These are phyloP conservation scores for Penicillium italicum DNA, from an alignment of 2,329 filamentous ascomycete genomes.

Conservation along the genomic window DNA sequence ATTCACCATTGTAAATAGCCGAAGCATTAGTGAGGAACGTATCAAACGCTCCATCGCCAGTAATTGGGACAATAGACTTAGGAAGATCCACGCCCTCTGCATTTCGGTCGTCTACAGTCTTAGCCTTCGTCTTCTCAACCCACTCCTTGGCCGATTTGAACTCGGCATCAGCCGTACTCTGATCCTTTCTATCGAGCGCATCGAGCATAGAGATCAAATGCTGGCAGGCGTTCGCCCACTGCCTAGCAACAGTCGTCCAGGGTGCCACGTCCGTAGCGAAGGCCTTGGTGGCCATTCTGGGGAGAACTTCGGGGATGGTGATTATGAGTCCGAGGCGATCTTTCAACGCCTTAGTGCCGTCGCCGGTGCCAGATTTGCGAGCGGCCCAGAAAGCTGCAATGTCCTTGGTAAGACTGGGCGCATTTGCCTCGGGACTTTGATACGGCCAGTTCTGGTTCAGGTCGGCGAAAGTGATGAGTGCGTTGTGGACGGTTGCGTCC, in stretches of 20 bases:
- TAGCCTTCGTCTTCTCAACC: slow-evolving; percentile 19
- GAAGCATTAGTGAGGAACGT: not conserved
- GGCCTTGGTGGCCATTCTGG: not conserved
- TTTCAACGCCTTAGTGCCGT: not conserved
- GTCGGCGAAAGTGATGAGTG: not conserved
- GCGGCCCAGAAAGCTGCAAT: not conserved
- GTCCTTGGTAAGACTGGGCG: not conserved
- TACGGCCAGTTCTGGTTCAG: slow-evolving; percentile 1
- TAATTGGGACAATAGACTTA: not conserved
- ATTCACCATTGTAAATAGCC: not conserved
- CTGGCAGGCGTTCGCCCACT: not conserved
- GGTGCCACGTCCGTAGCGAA: not conserved
- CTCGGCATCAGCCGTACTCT: slow-evolving; percentile 14
- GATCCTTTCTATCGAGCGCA: not conserved
- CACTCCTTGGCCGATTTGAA: slow-evolving; percentile 14
- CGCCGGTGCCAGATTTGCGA: not conserved
- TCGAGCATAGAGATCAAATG: not conserved
- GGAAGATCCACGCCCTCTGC: not conserved
- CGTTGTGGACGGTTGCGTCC: not conserved
- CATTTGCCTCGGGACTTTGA: not conserved
- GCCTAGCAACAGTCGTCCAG: not conserved
- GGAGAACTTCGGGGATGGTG: not conserved
- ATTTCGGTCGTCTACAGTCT: slow-evolving; percentile 17
- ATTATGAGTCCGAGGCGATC: not conserved
- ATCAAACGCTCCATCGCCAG: not conserved